Base-by-base conservation (phyloP, 768 basidiomycete species). In the Collybiopsis confluens region DNA sequence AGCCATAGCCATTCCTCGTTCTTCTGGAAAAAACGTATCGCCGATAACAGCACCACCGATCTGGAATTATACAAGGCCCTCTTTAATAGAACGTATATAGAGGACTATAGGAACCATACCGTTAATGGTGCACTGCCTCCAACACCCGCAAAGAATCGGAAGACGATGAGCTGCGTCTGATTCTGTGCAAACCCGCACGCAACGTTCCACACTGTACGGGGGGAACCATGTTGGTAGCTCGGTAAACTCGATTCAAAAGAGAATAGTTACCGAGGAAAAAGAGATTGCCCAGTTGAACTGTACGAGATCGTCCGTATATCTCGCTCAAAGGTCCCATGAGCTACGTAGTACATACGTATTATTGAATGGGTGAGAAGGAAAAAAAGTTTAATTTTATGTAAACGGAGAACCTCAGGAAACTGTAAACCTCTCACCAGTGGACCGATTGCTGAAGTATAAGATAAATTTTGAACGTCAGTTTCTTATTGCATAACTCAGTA, bases 281-380 rank as follows among this genome's bases (percentile, higher is more conserved):
- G 3, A 86, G n/a, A 64, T 89, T 90, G 1, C 86, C 65, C 0
- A 73, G 44, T 59, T 86, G 88, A 0, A 90, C 59, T 0, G 88
- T 81, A 1, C 72, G 66, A 0, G 82, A 78, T 18, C 88, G 78
- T 2, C 89, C 88, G 56, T 73, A 90, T 9, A 90, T 74, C 64
- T 92, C 90, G 57, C 81, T 83, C 21, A 90, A 59, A 0, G 89
- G 90, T 0, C 83, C 86, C 23, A 79, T 51, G 38, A 78, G 55
- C 76, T 76, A 27, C 27, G 24, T 4, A 10, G 28, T 45, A 11
- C 37, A 15, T 20, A 21, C 54, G 51, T 6, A 28, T n/a, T n/a
- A n/a, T n/a, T n/a, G 9, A 18, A 33, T 33, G 30, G 30, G 6
- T 5, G 30, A 6, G 30, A 33, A 13, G 13, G 30, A 33, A 33